These are phyloP conservation scores for Bocquillonia castaneifolia DNA, from an alignment of 441 rosid species.

Conservation along the genomic window DNA sequence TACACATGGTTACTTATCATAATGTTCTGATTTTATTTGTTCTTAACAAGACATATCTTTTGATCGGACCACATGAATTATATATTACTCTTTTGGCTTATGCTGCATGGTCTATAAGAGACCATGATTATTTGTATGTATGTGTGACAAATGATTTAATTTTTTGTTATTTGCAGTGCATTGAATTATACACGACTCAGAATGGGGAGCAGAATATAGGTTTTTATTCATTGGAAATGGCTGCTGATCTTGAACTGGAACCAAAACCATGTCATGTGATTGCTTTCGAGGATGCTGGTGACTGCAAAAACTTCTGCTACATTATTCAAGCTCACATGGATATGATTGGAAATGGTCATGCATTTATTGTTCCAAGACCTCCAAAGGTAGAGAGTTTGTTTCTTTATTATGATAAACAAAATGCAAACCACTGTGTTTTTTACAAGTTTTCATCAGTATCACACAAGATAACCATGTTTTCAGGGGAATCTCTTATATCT, in stretches of 20 bases:
- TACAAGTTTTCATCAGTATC: background rate
- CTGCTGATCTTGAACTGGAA: conserved; percentile 79
- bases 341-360: conserved; percentile 68
- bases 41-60: background rate
- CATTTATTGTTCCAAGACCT: conserved; percentile 75
- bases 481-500: background rate
- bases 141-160: conserved; percentile 8
- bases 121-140: background rate
- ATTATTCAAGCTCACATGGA: conserved; percentile 84
- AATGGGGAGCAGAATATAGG: conserved; percentile 62
- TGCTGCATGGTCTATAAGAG: background rate
- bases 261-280: conserved; percentile 81
- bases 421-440: too few relatives aligned
- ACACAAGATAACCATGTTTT: conserved; percentile 6
- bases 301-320: conserved; percentile 67
- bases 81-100: background rate
- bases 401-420: too few relatives aligned
- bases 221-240: conserved; percentile 89
- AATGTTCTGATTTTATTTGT: background rate
- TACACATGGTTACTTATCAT: background rate
- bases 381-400: conserved; percentile 55
- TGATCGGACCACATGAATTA: background rate
- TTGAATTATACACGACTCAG: conserved; percentile 62
- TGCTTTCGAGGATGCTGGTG: conserved; percentile 70
- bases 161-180: conserved; percentile 49